Conservation (phyloP, 345 rosid genomes). For the Brassica juncea region DNA sequence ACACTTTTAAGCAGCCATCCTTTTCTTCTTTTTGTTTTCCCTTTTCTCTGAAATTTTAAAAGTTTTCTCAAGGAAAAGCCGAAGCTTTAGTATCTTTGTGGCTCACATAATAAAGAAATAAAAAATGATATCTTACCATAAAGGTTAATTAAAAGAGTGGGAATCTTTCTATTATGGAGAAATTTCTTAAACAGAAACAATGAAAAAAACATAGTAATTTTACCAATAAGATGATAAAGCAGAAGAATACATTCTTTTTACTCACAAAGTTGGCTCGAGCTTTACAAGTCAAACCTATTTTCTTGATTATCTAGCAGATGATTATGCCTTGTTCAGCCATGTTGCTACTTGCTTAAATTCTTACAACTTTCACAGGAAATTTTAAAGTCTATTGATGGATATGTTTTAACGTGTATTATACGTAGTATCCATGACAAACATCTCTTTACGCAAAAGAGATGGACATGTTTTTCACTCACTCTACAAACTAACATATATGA, state of each 20-base stretch:
- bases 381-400: slow-evolving; percentile 3
- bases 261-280: slow-evolving; percentile 34
- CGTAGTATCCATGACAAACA: background rate
- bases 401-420: slow-evolving; percentile 31
- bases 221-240: slow-evolving; percentile 1
- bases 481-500: slow-evolving; percentile 29
- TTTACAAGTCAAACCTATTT: slow-evolving; percentile 36
- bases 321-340: slow-evolving; percentile 29
- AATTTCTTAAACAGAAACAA: slow-evolving; percentile 29
- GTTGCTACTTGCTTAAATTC: slow-evolving; percentile 23
- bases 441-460: background rate
- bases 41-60: background rate
- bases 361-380: background rate
- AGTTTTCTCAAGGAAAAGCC: background rate
- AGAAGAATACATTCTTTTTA: background rate
- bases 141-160: slow-evolving; percentile 29
- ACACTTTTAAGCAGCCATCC: slow-evolving; percentile 37
- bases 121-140: slow-evolving; percentile 30
- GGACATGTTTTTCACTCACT: slow-evolving; percentile 6
- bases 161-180: slow-evolving; percentile 23
- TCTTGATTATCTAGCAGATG: slow-evolving; percentile 36
- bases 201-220: slow-evolving; percentile 21
- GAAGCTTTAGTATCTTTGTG: slow-evolving; percentile 21
- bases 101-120: slow-evolving; percentile 25
- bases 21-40: slow-evolving; percentile 26